These are phyloP conservation scores for Cryphonectria parasitica DNA, from an alignment of 2,329 filamentous ascomycete species.

Conservation along the genomic window DNA sequence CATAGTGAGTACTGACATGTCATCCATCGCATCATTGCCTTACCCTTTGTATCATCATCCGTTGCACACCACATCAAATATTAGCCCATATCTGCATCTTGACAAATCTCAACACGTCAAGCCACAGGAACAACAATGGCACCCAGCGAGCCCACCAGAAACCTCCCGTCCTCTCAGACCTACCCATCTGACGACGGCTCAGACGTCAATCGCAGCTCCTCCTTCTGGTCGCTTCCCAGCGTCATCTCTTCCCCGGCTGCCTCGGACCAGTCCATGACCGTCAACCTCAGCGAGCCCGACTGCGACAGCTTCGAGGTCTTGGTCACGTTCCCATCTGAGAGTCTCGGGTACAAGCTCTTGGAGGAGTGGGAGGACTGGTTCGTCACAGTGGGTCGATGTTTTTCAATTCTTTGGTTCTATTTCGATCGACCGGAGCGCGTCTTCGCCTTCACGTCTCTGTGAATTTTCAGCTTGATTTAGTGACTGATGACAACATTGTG, in stretches of 20 bases:
- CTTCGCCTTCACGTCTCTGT: no score
- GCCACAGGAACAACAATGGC: conserved; percentile 1
- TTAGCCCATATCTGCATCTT: background rate
- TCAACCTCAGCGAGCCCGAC: conserved; percentile 6
- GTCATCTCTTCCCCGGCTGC: background rate
- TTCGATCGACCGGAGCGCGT: no score
- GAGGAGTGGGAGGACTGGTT: conserved; percentile 10
- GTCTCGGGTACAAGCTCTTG: background rate
- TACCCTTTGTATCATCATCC: no score
- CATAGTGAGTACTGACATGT: no score
- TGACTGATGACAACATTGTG: no score
- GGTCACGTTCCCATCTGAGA: background rate
- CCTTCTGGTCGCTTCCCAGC: conserved; percentile 23
- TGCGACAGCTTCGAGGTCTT: background rate
- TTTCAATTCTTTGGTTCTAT: no score
- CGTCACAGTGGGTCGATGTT: background rate
- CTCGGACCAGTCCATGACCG: conserved; percentile 8
- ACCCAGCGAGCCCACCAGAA: background rate
- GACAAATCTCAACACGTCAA: background rate
- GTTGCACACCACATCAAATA: background rate
- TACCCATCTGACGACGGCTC: conserved; percentile 20
- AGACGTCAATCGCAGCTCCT: conserved; percentile 13
- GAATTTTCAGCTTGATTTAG: no score
- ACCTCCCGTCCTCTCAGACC: background rate
- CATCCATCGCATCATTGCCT: no score